A percentile compares a stretch with the other conserved stretches of the same genome.
Evolutionary conservation across 495 filamentous ascomycete species (phyloP).

Genomic region (Trypethelium eluteriae): DNA sequence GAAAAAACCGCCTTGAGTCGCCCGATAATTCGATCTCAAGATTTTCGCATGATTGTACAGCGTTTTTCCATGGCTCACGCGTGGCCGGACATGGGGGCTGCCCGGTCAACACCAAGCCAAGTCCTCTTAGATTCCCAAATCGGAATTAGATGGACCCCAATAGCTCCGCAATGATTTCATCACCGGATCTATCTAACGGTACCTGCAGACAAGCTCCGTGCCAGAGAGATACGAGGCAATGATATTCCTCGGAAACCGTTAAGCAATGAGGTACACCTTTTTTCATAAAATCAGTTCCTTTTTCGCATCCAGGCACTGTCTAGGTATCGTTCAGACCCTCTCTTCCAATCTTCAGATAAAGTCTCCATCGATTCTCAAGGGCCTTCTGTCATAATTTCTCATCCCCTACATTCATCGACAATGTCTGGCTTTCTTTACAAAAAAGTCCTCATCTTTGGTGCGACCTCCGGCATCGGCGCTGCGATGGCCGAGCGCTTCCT

Average conservation of each 20-base stretch:
- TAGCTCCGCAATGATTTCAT: not conserved
- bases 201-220: not conserved
- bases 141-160: not conserved
- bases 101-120: not conserved
- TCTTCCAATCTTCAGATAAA: not conserved
- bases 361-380: not conserved
- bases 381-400: not conserved
- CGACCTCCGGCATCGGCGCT: slow-evolving; percentile 63
- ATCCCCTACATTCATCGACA: not conserved
- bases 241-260: not conserved
- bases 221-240: not conserved
- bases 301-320: not conserved
- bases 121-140: not conserved
- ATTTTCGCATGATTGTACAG: too few relatives aligned
- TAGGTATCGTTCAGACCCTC: too few relatives aligned
- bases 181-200: not conserved
- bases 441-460: slow-evolving; percentile 62
- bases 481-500: slow-evolving; percentile 58
- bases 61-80: too few relatives aligned
- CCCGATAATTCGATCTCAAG: too few relatives aligned
- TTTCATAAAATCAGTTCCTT: not conserved
- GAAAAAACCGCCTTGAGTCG: too few relatives aligned
- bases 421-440: slow-evolving; percentile 42
- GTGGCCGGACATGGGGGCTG: too few relatives aligned
- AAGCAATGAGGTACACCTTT: not conserved